Conservation (phyloP, 805 yeast species). For the Ogataea nakhonphanomensis region DNA sequence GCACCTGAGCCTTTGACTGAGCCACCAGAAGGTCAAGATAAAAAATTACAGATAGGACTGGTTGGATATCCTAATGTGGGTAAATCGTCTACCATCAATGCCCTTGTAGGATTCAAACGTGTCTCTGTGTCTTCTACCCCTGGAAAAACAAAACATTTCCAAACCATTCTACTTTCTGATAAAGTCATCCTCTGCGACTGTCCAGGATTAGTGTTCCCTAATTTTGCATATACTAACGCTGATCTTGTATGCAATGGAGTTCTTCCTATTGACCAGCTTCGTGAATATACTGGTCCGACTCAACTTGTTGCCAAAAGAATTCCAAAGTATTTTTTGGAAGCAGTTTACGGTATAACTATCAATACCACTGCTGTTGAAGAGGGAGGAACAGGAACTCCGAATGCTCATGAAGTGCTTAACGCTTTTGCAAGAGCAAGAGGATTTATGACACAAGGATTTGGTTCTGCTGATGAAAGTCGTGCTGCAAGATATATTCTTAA, state of each 20-base stretch:
- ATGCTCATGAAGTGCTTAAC: slow-evolving; percentile 81
- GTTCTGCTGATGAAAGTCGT: slow-evolving; percentile 93
- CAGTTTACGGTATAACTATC: slow-evolving; percentile 89
- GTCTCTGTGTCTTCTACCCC: slow-evolving; percentile 99
- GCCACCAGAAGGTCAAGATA: slow-evolving; percentile 54
- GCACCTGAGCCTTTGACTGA: slow-evolving; percentile 68
- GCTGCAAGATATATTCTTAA: slow-evolving; percentile 90
- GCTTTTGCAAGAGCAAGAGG: slow-evolving; percentile 98
- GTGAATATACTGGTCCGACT: slow-evolving; percentile 88
- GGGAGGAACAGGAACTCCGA: slow-evolving; percentile 87
- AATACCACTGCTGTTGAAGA: slow-evolving; percentile 71
- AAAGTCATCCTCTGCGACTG: slow-evolving; percentile 91
- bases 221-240: slow-evolving; percentile 93
- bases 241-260: slow-evolving; percentile 98
- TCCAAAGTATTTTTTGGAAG: slow-evolving; percentile 86
- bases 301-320: slow-evolving; percentile 82
- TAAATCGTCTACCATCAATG: slow-evolving; percentile 92
- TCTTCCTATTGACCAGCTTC: slow-evolving; percentile 93
- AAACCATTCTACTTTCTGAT: slow-evolving; percentile 83
- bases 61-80: slow-evolving; percentile 95
- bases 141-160: slow-evolving; percentile 98
- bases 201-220: slow-evolving; percentile 98
- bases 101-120: slow-evolving; percentile 91
- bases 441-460: slow-evolving; percentile 94
- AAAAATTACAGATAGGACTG: slow-evolving; percentile 81